Conservation (phyloP, 2,329 filamentous ascomycete species). For the Trichophyton verrucosum region DNA sequence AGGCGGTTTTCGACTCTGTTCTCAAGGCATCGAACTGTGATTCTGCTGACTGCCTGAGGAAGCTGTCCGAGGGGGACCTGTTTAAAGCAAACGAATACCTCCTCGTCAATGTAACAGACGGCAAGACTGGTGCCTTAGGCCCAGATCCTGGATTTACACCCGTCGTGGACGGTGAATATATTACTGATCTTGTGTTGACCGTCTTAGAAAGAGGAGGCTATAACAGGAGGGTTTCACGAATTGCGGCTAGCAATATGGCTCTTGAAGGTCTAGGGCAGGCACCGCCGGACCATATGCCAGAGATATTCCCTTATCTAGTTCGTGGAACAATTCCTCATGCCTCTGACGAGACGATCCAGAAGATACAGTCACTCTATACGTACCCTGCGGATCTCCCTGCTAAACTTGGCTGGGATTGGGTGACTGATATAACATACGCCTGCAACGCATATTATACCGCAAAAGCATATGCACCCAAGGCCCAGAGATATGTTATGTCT, state of each 20-base stretch:
- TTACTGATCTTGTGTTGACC: constrained; percentile 5
- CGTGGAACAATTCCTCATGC: constrained; percentile 8
- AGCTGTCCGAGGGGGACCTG: constrained; percentile 4
- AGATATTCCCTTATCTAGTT: constrained; percentile 9
- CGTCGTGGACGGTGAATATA: constrained; percentile 10
- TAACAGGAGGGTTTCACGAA: constrained; percentile 4
- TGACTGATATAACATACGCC: constrained; percentile 8
- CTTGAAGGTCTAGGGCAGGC: constrained; percentile 6
- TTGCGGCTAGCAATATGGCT: constrained; percentile 7
- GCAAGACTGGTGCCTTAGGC: constrained; percentile 4
- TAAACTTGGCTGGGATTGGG: constrained; percentile 12
- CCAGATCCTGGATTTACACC: constrained; percentile 9
- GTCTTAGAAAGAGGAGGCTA: background rate
- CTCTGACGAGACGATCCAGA: constrained; percentile 4
- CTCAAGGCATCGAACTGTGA: constrained; percentile 10
- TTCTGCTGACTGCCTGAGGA: constrained; percentile 8
- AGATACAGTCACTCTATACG: constrained; percentile 9
- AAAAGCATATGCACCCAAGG: constrained; percentile 6
- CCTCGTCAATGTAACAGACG: constrained; percentile 5
- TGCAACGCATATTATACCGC: constrained; percentile 10
- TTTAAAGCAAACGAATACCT: constrained; percentile 10
- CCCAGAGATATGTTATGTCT: constrained; percentile 11
- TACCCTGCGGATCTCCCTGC: constrained; percentile 7
- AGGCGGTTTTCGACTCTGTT: constrained; percentile 7
- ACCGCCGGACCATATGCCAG: constrained; percentile 6